phyloP scores from a whole-genome alignment of 2,329 filamentous ascomycete species.

The Calonectria naviculata region DNA sequence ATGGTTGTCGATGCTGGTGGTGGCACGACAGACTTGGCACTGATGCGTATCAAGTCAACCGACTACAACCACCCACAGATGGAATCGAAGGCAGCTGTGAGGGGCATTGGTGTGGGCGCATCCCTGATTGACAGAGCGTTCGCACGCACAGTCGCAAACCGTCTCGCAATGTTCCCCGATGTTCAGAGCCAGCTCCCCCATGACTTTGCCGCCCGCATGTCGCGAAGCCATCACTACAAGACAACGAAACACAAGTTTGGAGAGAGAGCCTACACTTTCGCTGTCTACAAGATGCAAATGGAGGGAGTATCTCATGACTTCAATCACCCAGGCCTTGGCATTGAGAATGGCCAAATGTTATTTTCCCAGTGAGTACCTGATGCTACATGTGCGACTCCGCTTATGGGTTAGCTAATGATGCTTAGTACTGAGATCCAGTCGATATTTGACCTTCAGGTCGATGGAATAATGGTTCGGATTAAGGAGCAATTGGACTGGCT shows the following conservation, averaged over 20 bases:
- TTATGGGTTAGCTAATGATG: not conserved
- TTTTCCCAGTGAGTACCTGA: conserved; percentile 48
- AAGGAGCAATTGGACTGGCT: conserved; percentile 55
- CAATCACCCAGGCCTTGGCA: conserved; percentile 48
- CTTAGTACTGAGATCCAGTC: conserved; percentile 54
- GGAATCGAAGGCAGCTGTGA: conserved; percentile 51
- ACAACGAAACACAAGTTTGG: conserved; percentile 56
- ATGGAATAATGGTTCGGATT: conserved; percentile 49
- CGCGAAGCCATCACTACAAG: conserved; percentile 51
- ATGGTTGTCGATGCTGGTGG: conserved; percentile 58
- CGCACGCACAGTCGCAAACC: conserved; percentile 49
- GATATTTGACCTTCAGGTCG: conserved; percentile 49
- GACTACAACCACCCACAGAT: conserved; percentile 42
- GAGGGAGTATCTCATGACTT: conserved; percentile 56
- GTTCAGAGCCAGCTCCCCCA: conserved; percentile 51
- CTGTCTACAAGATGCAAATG: conserved; percentile 54
- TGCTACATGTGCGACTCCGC: not conserved
- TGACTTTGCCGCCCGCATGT: conserved; percentile 50
- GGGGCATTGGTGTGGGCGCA: conserved; percentile 58
- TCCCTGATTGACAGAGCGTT: conserved; percentile 59
- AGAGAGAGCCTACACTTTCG: conserved; percentile 53
- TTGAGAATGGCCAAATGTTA: conserved; percentile 54
- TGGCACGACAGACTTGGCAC: conserved; percentile 58
- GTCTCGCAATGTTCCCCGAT: conserved; percentile 50
- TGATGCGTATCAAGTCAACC: conserved; percentile 53